Conservation (phyloP, 83 land plant genomes). For the Picea abies region DNA sequence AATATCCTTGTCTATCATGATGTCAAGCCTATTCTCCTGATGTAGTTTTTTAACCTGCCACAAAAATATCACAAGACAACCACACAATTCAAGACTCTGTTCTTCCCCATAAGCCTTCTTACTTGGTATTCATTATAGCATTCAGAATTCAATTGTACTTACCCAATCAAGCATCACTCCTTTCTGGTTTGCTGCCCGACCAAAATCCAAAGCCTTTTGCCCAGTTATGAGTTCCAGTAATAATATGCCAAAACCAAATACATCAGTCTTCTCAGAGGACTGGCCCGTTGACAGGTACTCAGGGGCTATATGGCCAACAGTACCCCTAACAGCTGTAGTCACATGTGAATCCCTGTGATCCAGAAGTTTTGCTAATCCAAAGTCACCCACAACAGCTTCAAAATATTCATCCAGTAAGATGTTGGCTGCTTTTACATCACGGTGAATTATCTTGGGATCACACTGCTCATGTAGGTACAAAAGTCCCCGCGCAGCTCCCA, state of each 20-base stretch:
- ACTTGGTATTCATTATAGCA: background rate
- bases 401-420: too few species aligned
- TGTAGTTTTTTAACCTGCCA: constrained; percentile 71
- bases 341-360: constrained; percentile 45
- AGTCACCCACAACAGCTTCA: too few species aligned
- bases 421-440: too few species aligned
- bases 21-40: constrained; percentile 68
- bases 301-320: constrained; percentile 82
- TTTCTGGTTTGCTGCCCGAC: constrained; percentile 69
- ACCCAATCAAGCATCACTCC: constrained; percentile 87
- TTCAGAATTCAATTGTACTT: constrained; percentile 22
- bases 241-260: constrained; percentile 77
- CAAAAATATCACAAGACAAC: background rate
- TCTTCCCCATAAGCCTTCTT: too few species aligned
- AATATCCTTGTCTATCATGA: constrained; percentile 66
- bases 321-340: constrained; percentile 75
- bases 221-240: constrained; percentile 76
- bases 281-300: constrained; percentile 83
- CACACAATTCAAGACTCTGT: background rate
- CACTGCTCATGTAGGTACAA: too few species aligned
- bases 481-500: too few species aligned
- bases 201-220: constrained; percentile 71
- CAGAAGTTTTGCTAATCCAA: too few species aligned
- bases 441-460: too few species aligned
- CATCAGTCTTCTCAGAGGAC: constrained; percentile 82